Percentiles rank a stretch among this genome's conserved stretches.
Conservation (phyloP, 106 monocot genomes). For the Hemerocallis citrina region DNA sequence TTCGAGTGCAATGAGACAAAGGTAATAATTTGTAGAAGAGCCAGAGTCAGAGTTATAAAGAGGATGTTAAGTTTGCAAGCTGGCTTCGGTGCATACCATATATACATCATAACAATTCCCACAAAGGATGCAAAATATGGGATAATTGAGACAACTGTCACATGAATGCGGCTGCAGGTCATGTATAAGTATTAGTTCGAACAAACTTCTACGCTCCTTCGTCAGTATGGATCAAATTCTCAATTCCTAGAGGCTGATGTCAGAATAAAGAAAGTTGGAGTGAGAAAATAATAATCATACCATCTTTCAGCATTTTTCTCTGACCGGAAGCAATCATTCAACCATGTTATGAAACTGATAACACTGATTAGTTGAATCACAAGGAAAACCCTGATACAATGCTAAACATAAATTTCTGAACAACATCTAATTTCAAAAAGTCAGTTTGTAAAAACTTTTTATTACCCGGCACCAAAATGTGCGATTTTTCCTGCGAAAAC, state of each 20-base stretch:
- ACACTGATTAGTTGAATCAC: constrained; percentile 87
- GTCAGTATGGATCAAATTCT: background rate
- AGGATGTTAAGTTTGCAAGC: constrained; percentile 73
- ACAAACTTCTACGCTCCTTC: background rate
- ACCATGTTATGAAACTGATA: constrained; percentile 85
- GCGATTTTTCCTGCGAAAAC: constrained; percentile 62
- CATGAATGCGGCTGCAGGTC: constrained; percentile 54
- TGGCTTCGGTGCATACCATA: constrained; percentile 74
- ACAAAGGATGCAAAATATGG: constrained; percentile 46
- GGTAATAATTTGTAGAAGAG: constrained; percentile 66
- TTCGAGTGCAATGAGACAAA: constrained; percentile 53
- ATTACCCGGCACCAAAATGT: constrained; percentile 84
- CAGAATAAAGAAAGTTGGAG: background rate
- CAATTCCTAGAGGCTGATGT: background rate
- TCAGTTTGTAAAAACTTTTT: background rate
- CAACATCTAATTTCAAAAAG: background rate
- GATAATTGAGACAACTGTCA: constrained; percentile 26
- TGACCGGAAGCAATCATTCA: constrained; percentile 59
- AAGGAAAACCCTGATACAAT: constrained; percentile 68
- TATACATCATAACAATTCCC: constrained; percentile 75
- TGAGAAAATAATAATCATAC: constrained; percentile 18
- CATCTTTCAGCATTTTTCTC: constrained; percentile 69
- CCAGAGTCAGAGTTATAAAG: constrained; percentile 73
- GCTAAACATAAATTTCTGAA: background rate
- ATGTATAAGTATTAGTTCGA: background rate